Conservation (phyloP, 192 early-diverging fungal species). For the Fimicolochytrium jonesii region DNA sequence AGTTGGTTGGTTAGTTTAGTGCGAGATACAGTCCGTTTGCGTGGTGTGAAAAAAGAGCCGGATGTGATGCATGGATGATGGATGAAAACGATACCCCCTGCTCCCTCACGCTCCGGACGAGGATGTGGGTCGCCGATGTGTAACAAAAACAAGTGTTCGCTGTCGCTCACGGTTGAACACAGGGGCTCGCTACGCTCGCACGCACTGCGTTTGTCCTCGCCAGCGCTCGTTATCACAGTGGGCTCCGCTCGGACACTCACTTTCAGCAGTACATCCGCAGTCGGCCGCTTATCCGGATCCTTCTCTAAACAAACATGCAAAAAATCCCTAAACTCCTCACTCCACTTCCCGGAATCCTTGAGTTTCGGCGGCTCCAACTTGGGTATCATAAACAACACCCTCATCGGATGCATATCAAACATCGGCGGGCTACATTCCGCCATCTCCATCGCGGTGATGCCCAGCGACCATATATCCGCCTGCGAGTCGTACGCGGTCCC, state of each 20-base stretch:
- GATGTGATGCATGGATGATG: too few species aligned
- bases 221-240: too few species aligned
- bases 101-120: too few species aligned
- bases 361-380: constrained; percentile 49
- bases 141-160: too few species aligned
- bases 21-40: too few species aligned
- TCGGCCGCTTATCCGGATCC: constrained; percentile 47
- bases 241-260: background rate
- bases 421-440: constrained; percentile 76
- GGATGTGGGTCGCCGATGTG: too few species aligned
- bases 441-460: constrained; percentile 76
- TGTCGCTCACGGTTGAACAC: too few species aligned
- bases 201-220: too few species aligned
- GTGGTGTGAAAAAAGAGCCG: too few species aligned
- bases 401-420: constrained; percentile 91
- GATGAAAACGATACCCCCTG: too few species aligned
- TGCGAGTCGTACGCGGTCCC: constrained; percentile 42
- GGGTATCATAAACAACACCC: constrained; percentile 85
- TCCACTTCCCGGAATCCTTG: constrained; percentile 36
- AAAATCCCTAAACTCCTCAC: constrained; percentile 43
- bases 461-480: constrained; percentile 97
- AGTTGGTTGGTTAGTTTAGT: too few species aligned
- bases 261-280: constrained; percentile 37
- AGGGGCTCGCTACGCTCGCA: too few species aligned
- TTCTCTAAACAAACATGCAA: constrained; percentile 48